These are phyloP conservation scores for Fraxinus nigra DNA, from an alignment of 305 asterid species.

Conservation along the genomic window DNA sequence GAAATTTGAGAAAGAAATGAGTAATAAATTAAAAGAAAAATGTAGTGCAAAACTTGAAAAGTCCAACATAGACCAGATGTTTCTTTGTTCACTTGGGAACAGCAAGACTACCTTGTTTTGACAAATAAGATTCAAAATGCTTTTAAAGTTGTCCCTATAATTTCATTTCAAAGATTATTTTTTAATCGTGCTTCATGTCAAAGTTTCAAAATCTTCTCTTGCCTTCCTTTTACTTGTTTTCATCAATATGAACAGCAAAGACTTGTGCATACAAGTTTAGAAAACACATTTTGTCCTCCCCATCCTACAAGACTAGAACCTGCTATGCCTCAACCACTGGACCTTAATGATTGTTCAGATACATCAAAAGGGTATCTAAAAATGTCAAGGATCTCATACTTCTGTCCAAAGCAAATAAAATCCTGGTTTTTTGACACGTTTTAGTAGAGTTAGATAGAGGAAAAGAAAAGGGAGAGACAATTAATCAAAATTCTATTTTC, in stretches of 20 bases:
- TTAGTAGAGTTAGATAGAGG: not conserved
- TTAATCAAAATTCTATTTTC: not conserved
- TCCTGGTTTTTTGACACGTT: not conserved
- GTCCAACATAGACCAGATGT: not conserved
- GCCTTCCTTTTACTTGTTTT: not conserved
- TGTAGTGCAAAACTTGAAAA: not conserved
- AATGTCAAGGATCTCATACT: not conserved
- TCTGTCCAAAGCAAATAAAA: not conserved
- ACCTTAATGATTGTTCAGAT: not conserved
- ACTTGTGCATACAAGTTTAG: not conserved
- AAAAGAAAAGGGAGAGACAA: not conserved
- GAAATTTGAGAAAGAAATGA: not conserved
- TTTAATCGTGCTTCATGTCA: not conserved
- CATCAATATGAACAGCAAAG: not conserved
- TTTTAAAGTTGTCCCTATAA: not conserved
- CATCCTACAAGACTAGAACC: not conserved
- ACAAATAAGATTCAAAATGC: slow-evolving; percentile 4
- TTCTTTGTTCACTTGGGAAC: not conserved
- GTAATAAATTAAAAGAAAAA: not conserved
- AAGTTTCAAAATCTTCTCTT: not conserved
- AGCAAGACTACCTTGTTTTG: not conserved
- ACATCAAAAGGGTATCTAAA: not conserved
- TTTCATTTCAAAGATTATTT: not conserved
- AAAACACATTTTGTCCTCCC: not conserved
- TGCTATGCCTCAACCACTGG: not conserved